Evolutionary conservation across 73 alveolate species (phyloP), one percentile per base, ranked within the genome.

Genomic region (Paramecium octaurelia): DNA sequence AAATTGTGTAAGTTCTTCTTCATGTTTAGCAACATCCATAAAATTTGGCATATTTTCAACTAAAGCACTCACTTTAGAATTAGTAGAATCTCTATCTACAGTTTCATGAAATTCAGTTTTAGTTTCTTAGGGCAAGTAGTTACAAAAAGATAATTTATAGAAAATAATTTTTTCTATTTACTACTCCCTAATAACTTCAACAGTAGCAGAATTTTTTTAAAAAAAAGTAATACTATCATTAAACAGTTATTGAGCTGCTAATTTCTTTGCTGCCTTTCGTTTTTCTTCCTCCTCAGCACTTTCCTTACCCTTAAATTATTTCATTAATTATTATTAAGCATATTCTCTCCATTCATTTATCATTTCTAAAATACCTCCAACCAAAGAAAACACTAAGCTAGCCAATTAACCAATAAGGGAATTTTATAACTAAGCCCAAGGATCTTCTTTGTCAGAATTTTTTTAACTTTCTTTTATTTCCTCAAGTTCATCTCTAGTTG

Each of bases 31-130:
- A 3, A 73, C 87, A 42, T 92, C 96, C 58, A 93, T 93, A 6
- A 93, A 31, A 16, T 75, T 71, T 48, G 87, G 85, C 50, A 92
- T 29, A 73, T 92, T 18, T 20, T 73, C 94, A 9, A 92, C 71
- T 11, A 93, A 44, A 23, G 92, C 93, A 34, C 86, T 24, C 14
- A 93, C 76, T 48, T 93, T 93, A 34, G 96, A 70, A 57, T 93
- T 75, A 9, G 88, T 88, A 18, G 96, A 93, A 73, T 87, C 93
- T 85, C 96, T 93, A 48, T 92, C 95, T 23, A 91, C 96, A 92
- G 77, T 86, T 68, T 86, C 92, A 57, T 93, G 92, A 50, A 93
- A 93, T 35, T 92, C 64, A 35, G 80, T 76, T 83, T 93, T 93
- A 1, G 57, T 88, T 12, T 93, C 95, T 18, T 93, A 18, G 6